These are phyloP conservation scores for Leptographium procerum DNA, from an alignment of 2,329 filamentous ascomycete species.

Conservation along the genomic window DNA sequence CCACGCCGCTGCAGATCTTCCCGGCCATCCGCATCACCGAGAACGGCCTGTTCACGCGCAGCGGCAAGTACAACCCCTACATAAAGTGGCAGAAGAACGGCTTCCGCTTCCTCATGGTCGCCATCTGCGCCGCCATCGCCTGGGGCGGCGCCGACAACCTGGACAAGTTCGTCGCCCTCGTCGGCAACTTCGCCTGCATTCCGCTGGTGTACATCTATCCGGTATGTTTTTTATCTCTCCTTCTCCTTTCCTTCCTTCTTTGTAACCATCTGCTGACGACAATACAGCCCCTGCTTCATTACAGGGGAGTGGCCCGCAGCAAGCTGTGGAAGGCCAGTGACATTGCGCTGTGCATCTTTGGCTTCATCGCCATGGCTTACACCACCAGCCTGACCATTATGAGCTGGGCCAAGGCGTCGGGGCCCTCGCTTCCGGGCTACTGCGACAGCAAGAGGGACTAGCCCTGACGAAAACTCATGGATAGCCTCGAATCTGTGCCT, in stretches of 20 bases:
- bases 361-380: slow-evolving; percentile 79
- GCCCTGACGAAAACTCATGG: background rate
- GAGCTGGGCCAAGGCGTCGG: slow-evolving; percentile 62
- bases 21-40: slow-evolving; percentile 94
- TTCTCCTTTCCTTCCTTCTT: background rate
- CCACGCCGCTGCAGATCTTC: slow-evolving; percentile 92
- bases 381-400: slow-evolving; percentile 77
- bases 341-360: slow-evolving; percentile 67
- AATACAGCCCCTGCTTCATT: slow-evolving; percentile 74
- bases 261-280: too few relatives aligned
- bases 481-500: background rate
- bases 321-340: slow-evolving; percentile 60
- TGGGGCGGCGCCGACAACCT: slow-evolving; percentile 88
- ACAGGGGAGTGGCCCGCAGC: slow-evolving; percentile 63
- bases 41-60: slow-evolving; percentile 85
- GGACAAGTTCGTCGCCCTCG: slow-evolving; percentile 93
- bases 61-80: slow-evolving; percentile 93
- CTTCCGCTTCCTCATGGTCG: slow-evolving; percentile 88
- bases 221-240: slow-evolving; percentile 44
- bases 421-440: slow-evolving; percentile 36
- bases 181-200: slow-evolving; percentile 96
- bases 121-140: slow-evolving; percentile 74
- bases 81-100: slow-evolving; percentile 99
- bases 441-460: slow-evolving; percentile 28
- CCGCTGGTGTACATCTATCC: slow-evolving; percentile 96